These are phyloP conservation scores for Apiotrichum montevideense DNA, from an alignment of 1,284 basidiomycete species.

Conservation along the genomic window DNA sequence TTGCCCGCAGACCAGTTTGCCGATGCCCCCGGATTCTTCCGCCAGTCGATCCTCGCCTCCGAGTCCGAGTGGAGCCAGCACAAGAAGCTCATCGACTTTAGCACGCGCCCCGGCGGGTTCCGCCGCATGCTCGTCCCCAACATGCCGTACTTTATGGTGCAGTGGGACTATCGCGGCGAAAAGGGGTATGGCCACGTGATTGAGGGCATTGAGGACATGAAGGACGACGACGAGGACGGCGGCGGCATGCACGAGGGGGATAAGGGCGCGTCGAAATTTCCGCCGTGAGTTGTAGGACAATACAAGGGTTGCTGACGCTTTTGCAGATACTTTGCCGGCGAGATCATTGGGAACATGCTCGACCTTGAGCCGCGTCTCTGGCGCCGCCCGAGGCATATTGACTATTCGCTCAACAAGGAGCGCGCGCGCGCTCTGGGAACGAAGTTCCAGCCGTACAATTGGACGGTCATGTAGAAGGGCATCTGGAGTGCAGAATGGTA, in stretches of 20 bases:
- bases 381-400: slow-evolving; percentile 70
- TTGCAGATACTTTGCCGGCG: slow-evolving; percentile 80
- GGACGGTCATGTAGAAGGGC: slow-evolving; percentile 42
- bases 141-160: slow-evolving; percentile 96
- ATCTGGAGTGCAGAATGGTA: no score
- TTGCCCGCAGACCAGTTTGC: slow-evolving; percentile 78
- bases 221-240: slow-evolving; percentile 56
- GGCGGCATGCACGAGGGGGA: slow-evolving; percentile 70
- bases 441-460: slow-evolving; percentile 47
- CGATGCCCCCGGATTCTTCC: slow-evolving; percentile 86
- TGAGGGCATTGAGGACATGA: slow-evolving; percentile 70
- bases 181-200: slow-evolving; percentile 97
- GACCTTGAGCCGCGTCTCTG: slow-evolving; percentile 82
- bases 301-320: slow-evolving; percentile 46
- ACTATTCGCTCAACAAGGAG: slow-evolving; percentile 63
- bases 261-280: slow-evolving; percentile 81
- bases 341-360: slow-evolving; percentile 87
- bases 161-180: slow-evolving; percentile 95
- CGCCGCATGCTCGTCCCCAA: slow-evolving; percentile 88
- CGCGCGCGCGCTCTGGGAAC: slow-evolving; percentile 54
- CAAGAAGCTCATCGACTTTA: slow-evolving; percentile 92
- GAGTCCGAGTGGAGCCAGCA: slow-evolving; percentile 97
- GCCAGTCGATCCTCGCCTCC: slow-evolving; percentile 83
- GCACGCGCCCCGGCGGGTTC: slow-evolving; percentile 78
- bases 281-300: slow-evolving; percentile 62